Evolutionary conservation across 179 eudicot genomes (phyloP).

Genomic region (Corrigiola litoralis): DNA sequence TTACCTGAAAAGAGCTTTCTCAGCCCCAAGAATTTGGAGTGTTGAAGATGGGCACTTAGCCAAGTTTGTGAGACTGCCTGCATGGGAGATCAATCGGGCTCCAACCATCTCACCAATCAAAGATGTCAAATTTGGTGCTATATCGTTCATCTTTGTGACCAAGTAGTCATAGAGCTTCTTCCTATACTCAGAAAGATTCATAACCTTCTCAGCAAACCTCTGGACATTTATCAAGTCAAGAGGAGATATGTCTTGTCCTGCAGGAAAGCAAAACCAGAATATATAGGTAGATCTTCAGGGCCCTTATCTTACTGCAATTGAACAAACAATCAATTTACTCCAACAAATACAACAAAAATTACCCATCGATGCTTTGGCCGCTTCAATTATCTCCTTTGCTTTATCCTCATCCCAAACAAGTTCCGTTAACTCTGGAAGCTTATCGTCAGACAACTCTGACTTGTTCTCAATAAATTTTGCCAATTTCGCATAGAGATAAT

Average conservation of each 20-base stretch:
- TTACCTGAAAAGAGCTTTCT: slow-evolving; percentile 95
- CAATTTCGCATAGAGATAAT: slow-evolving; percentile 78
- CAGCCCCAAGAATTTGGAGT: slow-evolving; percentile 95
- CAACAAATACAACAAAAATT: neutral
- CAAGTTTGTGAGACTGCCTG: slow-evolving; percentile 93
- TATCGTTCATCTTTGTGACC: slow-evolving; percentile 85
- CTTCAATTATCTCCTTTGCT: slow-evolving; percentile 94
- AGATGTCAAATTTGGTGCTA: slow-evolving; percentile 94
- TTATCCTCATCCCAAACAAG: slow-evolving; percentile 91
- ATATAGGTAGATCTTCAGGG: neutral
- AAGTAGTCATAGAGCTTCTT: slow-evolving; percentile 82
- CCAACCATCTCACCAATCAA: slow-evolving; percentile 95
- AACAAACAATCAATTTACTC: neutral
- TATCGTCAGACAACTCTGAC: slow-evolving; percentile 68
- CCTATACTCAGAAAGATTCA: slow-evolving; percentile 91
- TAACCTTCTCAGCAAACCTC: slow-evolving; percentile 85
- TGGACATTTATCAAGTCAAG: slow-evolving; percentile 89
- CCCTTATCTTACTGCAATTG: neutral
- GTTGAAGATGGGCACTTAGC: slow-evolving; percentile 98
- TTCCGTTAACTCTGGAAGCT: slow-evolving; percentile 57
- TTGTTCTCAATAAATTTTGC: slow-evolving; percentile 80
- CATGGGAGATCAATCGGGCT: slow-evolving; percentile 92
- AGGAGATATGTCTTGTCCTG: slow-evolving; percentile 90
- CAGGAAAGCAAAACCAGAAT: slow-evolving; percentile 14
- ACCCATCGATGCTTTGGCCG: slow-evolving; percentile 99